Conservation (phyloP, 345 rosid species). For the Cardamine occulta region DNA sequence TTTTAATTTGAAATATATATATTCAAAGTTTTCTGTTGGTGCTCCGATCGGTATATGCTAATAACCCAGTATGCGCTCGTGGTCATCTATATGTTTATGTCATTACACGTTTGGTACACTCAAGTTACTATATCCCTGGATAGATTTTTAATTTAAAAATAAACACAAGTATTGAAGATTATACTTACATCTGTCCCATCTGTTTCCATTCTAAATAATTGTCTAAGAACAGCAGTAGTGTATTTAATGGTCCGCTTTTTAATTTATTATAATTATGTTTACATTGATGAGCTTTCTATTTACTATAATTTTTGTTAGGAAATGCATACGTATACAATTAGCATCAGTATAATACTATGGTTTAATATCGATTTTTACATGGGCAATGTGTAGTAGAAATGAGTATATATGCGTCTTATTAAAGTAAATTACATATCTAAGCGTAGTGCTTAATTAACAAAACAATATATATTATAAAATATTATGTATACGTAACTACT, state of each 20-base stretch:
- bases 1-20: background rate
- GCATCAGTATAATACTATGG: conserved; percentile 13
- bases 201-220: background rate
- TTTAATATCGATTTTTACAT: conserved; percentile 2
- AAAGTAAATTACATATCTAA: conserved; percentile 43
- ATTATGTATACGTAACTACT: conserved; percentile 5
- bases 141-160: background rate
- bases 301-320: background rate
- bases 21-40: conserved; percentile 21
- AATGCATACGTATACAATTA: conserved; percentile 9
- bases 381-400: conserved; percentile 18
- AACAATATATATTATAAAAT: background rate
- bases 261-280: background rate
- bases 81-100: conserved; percentile 36
- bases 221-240: too few species aligned
- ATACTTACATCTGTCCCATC: conserved; percentile 24
- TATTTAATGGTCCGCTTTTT: conserved; percentile 13
- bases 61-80: conserved; percentile 17
- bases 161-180: conserved; percentile 9
- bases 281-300: background rate
- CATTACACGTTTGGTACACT: conserved; percentile 29
- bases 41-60: conserved; percentile 36
- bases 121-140: conserved; percentile 16
- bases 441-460: conserved; percentile 36
- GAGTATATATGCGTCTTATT: conserved; percentile 45